phyloP scores from a whole-genome alignment of 2,329 filamentous ascomycete genomes.

The Aspergillus vadensis region DNA sequence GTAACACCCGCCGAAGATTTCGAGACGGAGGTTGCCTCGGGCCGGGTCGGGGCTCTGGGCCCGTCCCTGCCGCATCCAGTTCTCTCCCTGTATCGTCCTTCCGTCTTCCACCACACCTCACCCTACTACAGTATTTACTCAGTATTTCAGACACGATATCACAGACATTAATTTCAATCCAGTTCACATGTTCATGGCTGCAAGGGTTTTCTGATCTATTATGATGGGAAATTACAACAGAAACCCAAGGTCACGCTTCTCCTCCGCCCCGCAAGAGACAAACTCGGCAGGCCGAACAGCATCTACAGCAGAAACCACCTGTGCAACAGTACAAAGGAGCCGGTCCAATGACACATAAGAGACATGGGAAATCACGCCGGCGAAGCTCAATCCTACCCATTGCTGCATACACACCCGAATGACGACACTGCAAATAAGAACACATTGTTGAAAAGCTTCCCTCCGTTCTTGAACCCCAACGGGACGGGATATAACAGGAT shows the following conservation, averaged over 20 bases:
- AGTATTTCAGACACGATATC: too few species aligned
- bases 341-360: conserved; percentile 28
- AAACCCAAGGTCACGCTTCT: background rate
- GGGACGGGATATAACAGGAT: conserved; percentile 17
- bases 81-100: background rate
- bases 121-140: background rate
- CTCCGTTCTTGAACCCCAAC: conserved; percentile 13
- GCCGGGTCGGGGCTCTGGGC: conserved; percentile 6
- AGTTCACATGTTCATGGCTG: background rate
- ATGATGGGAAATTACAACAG: background rate
- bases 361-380: conserved; percentile 30
- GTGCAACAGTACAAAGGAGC: conserved; percentile 20
- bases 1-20: conserved; percentile 10
- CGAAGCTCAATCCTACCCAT: conserved; percentile 29
- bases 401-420: conserved; percentile 31
- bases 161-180: too few species aligned
- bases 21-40: conserved; percentile 8
- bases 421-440: conserved; percentile 31
- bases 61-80: background rate
- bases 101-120: background rate
- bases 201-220: background rate
- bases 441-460: conserved; percentile 28
- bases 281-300: conserved; percentile 12
- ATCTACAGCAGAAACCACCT: conserved; percentile 16
- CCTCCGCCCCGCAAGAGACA: background rate